Base-by-base conservation (phyloP, 257 asterid species). In the Solanum verrucosum region DNA sequence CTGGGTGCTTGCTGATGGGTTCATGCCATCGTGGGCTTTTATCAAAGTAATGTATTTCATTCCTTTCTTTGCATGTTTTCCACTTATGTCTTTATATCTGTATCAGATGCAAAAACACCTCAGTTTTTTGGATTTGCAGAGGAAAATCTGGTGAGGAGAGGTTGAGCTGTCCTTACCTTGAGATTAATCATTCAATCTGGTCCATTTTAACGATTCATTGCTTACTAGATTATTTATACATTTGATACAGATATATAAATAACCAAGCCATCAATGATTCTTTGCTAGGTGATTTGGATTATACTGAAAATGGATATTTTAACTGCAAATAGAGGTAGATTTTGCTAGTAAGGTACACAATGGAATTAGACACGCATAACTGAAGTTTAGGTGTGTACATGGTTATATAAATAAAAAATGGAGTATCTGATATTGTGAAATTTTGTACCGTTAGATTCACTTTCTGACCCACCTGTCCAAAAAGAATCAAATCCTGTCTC, bases 21-120 rank as follows among this genome's bases (percentile, higher is more conserved):
- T 96, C 93, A 97, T 95, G 98, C 99, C 99, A 0, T 93, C 99
- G 4, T 97, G 99, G 99, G 93, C 91, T 90, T 97, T 97, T 92
- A 93, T 97, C 89, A 97, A 96, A 91, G 99, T 95, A 92, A 93
- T 85, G 88, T 86, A 34, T 77, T 74, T 14, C 68, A 40, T 27
- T 49, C 35, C 25, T 73, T 23, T 31, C 88, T 79, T 71, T 87
- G 25, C 25, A 14, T 23, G 70, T 23, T 5, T 59, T 86, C 35
- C 29, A 14, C 40, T 7, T 11, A 3, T 56, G 70, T 52, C 42
- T 14, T 44, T 72, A 68, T 85, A 68, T 21, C 25, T 65, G 46
- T 11, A 85, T 67, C 42, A 81, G 40, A 81, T 46, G 42, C 40
- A 18, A 18, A 49, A 29, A 29, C 65, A 29, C 23, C 85, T 82